Percentiles rank a stretch among this genome's conserved stretches.
Conservation (phyloP, 345 rosid species). For the Cardamine resedifolia region DNA sequence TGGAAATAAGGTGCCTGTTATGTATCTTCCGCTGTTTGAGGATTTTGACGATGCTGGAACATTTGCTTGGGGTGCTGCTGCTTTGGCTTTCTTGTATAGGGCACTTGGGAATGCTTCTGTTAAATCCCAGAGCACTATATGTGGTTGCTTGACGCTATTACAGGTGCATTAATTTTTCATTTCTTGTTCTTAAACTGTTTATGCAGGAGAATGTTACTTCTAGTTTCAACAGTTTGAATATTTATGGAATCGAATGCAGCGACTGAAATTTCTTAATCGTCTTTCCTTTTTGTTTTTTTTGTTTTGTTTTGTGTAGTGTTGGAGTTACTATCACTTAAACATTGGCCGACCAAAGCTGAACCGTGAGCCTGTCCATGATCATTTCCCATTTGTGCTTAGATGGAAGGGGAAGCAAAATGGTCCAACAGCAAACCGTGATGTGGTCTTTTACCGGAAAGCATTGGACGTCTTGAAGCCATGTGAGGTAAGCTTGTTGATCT, state of each 20-base stretch:
- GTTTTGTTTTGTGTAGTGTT: conserved; percentile 63
- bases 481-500: conserved; percentile 50
- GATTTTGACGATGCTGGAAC: conserved; percentile 79
- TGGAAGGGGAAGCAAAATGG: conserved; percentile 99
- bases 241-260: neutral
- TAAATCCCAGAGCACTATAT: conserved; percentile 91
- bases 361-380: conserved; percentile 73
- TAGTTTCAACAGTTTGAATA: conserved; percentile 4
- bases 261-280: neutral
- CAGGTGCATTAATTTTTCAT: conserved; percentile 51
- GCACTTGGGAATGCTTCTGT: conserved; percentile 99
- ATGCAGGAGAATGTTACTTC: neutral
- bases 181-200: neutral
- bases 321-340: conserved; percentile 94
- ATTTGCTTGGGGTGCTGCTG: conserved; percentile 96
- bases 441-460: conserved; percentile 82
- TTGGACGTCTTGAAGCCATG: conserved; percentile 72
- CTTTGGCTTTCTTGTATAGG: conserved; percentile 86
- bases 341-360: conserved; percentile 88
- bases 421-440: conserved; percentile 87
- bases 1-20: conserved; percentile 96
- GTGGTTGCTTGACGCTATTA: conserved; percentile 90
- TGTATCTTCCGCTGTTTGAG: conserved; percentile 90
- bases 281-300: neutral
- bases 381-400: conserved; percentile 82